These are phyloP conservation scores for Pseudocercospora vitis DNA, from an alignment of 2,329 filamentous ascomycete genomes.

Conservation along the genomic window DNA sequence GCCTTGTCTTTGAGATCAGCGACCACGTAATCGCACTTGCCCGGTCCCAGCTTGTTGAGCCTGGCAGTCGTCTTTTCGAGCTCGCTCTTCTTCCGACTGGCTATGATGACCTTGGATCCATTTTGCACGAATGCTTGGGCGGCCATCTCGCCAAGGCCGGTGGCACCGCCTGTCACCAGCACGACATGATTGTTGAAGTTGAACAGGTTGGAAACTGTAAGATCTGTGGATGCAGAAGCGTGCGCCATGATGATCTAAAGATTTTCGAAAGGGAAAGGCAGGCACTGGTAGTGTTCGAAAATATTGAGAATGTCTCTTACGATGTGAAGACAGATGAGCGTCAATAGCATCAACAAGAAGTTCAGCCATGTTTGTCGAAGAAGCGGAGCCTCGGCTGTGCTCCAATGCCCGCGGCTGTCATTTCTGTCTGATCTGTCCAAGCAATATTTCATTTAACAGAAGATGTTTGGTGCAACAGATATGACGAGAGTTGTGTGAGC, in stretches of 20 bases:
- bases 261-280: not conserved
- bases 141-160: slow-evolving; percentile 50
- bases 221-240: slow-evolving; percentile 33
- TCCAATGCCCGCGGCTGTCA: not conserved
- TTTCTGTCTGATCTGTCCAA: too few relatives aligned
- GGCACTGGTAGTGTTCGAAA: too few relatives aligned
- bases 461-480: not conserved
- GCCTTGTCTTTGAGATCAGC: slow-evolving; percentile 49
- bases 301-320: too few relatives aligned
- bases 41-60: slow-evolving; percentile 46
- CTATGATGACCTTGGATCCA: slow-evolving; percentile 42
- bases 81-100: slow-evolving; percentile 48
- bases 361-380: not conserved
- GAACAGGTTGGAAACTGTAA: slow-evolving; percentile 37
- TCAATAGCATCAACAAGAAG: not conserved
- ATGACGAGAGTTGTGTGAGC: too few relatives aligned
- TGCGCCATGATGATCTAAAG: slow-evolving; percentile 32
- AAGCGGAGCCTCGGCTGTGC: not conserved
- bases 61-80: slow-evolving; percentile 45
- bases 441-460: too few relatives aligned
- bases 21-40: slow-evolving; percentile 48
- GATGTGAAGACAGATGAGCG: not conserved
- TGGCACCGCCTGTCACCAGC: slow-evolving; percentile 48
- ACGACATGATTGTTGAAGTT: slow-evolving; percentile 42
- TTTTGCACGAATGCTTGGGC: slow-evolving; percentile 51